A percentile compares a stretch with the other conserved stretches of the same genome.
These are phyloP conservation scores for Aspergillus sp. DNA, from an alignment of 2,329 filamentous ascomycete genomes.

Conservation along the genomic window DNA sequence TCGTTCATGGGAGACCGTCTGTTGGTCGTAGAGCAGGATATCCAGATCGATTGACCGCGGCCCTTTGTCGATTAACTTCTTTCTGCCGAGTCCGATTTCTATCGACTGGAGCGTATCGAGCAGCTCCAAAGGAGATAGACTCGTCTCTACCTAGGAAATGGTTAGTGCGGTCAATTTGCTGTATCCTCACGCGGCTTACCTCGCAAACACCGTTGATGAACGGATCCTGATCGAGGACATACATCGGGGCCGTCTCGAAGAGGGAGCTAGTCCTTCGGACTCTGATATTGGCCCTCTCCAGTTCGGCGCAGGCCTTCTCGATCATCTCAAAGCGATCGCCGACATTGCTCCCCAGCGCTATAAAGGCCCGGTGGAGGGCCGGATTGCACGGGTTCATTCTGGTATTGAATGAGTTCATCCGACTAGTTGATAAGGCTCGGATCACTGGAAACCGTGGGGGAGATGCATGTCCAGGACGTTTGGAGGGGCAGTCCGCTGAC, in stretches of 20 bases:
- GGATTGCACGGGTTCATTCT: slow-evolving; percentile 17
- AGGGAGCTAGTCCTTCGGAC: slow-evolving; percentile 80
- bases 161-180: slow-evolving; percentile 10
- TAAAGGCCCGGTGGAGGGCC: slow-evolving; percentile 57
- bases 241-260: slow-evolving; percentile 97
- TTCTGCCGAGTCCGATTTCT: slow-evolving; percentile 73
- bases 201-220: slow-evolving; percentile 94
- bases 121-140: slow-evolving; percentile 69
- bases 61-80: slow-evolving; percentile 86
- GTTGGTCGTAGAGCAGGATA: slow-evolving; percentile 76
- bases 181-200: slow-evolving; percentile 55
- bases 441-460: background rate
- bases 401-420: slow-evolving; percentile 8
- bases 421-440: slow-evolving; percentile 12
- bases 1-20: slow-evolving; percentile 64
- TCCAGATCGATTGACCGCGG: slow-evolving; percentile 94
- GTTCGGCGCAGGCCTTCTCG: slow-evolving; percentile 74
- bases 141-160: slow-evolving; percentile 69
- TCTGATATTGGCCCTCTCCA: slow-evolving; percentile 69
- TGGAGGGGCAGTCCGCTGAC: background rate
- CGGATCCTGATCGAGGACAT: slow-evolving; percentile 79
- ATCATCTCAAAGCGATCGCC: slow-evolving; percentile 83
- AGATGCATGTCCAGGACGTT: background rate
- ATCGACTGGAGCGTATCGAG: slow-evolving; percentile 80
- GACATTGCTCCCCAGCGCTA: slow-evolving; percentile 90